Base-by-base conservation (phyloP, 1,284 basidiomycete genomes). In the Cutaneotrichosporon cavernicola region DNA sequence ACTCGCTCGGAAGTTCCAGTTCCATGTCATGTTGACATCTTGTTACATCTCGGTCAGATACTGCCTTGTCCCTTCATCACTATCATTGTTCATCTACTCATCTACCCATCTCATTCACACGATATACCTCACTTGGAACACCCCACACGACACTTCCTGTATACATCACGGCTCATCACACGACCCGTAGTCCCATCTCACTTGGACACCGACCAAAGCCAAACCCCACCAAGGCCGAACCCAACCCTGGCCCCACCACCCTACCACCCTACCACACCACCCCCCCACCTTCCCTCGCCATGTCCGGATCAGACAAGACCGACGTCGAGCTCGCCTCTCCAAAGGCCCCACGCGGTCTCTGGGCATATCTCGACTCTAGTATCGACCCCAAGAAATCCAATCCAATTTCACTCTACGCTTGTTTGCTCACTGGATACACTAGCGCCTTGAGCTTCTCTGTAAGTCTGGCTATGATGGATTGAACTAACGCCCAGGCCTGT, bases 401-500 rank as follows among this genome's bases (percentile, higher is more conserved):
- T 0, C 82, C 82, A 4, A 88, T 88, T 8, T 82, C 92, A 56
- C 84, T 88, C 4, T 86, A 85, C 7, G 91, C 87, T 75, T 92
- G 90, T 79, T 91, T 92, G 80, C 88, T 93, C 86, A 93, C 90
- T 0, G 91, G 91, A 0, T 90, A 87, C 80, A 88, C 91, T 84
- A 89, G 73, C 69, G 84, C 87, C 1, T 83, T 91, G 18, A 87
- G 87, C 1, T 93, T 92, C 82, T 87, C 89, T 53, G 76, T 72
- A 36, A 58, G 70, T 69, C 22, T 4, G 10, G 18, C 22, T 11
- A 30, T 14, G 36, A 21, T 18, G n/a, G 21, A 9, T 18, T 16
- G 5, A 14, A 32, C 47, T 50, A 47, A 36, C 32, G 13, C 10
- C 26, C 32, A 40, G 58, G 53, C 53, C 6, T 62, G 60, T 18